phyloP scores from a whole-genome alignment of 1,139 yeast species.

The Pneumocystis carinii region DNA sequence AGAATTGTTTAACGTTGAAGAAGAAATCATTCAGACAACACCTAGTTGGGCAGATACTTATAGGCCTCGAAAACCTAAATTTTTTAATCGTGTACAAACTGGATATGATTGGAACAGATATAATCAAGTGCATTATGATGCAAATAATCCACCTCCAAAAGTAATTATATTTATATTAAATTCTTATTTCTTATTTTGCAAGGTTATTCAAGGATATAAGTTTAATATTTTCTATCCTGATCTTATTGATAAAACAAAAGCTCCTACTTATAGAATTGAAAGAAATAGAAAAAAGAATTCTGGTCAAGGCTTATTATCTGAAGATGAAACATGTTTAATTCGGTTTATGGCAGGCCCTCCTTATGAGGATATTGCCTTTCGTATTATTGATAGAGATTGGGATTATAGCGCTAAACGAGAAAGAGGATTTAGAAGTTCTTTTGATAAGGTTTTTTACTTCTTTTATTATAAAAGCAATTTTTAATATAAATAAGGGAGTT shows the following conservation, averaged over 20 bases:
- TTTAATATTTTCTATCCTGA: slow-evolving; percentile 27
- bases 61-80: slow-evolving; percentile 21
- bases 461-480: not conserved
- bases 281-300: slow-evolving; percentile 12
- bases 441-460: slow-evolving; percentile 19
- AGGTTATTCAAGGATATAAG: slow-evolving; percentile 26
- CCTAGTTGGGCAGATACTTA: slow-evolving; percentile 4
- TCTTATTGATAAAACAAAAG: slow-evolving; percentile 17
- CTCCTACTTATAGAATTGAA: slow-evolving; percentile 24
- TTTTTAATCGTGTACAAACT: slow-evolving; percentile 22
- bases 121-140: slow-evolving; percentile 24
- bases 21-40: slow-evolving; percentile 6
- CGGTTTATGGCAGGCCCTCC: slow-evolving; percentile 25
- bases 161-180: not conserved
- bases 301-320: slow-evolving; percentile 4
- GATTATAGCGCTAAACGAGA: slow-evolving; percentile 22
- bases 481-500: slow-evolving; percentile 18
- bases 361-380: slow-evolving; percentile 25
- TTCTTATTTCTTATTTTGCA: not conserved
- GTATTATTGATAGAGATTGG: slow-evolving; percentile 27
- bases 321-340: slow-evolving; percentile 21
- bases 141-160: slow-evolving; percentile 28
- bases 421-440: slow-evolving; percentile 22
- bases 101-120: slow-evolving; percentile 29
- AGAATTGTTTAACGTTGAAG: slow-evolving; percentile 17